Evolutionary conservation across 2,329 filamentous ascomycete species (phyloP).

Genomic region (Neospermospora avenae): DNA sequence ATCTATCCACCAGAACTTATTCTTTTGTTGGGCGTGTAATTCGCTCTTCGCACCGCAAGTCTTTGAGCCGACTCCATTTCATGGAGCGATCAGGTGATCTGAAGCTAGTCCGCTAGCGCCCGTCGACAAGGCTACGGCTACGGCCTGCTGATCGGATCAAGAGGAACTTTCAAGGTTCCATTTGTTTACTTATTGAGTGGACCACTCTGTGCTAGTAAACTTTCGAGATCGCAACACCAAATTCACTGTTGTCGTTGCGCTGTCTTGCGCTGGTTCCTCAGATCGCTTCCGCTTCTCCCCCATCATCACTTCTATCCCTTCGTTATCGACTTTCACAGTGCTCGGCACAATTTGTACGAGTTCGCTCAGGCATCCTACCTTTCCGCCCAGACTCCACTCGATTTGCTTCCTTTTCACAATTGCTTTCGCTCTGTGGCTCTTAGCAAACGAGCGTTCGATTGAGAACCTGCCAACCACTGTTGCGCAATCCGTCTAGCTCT

Average conservation of each 20-base stretch:
- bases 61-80: not conserved
- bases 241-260: not conserved
- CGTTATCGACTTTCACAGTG: not conserved
- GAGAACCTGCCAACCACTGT: not conserved
- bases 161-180: too few species aligned
- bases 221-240: not conserved
- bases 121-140: not conserved
- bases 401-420: not conserved
- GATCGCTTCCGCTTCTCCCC: conserved; percentile 1
- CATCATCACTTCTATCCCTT: conserved; percentile 1
- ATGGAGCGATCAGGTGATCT: not conserved
- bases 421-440: not conserved
- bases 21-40: not conserved
- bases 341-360: not conserved
- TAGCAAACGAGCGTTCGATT: not conserved
- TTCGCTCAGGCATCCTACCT: not conserved
- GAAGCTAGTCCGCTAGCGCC: not conserved
- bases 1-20: not conserved
- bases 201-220: not conserved
- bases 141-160: too few species aligned
- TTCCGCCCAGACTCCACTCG: not conserved
- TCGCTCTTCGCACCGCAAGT: not conserved
- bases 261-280: not conserved
- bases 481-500: not conserved
- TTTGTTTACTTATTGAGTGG: not conserved